Evolutionary conservation across 2,329 filamentous ascomycete species (phyloP).

Genomic region (Fusarium incarnatum): DNA sequence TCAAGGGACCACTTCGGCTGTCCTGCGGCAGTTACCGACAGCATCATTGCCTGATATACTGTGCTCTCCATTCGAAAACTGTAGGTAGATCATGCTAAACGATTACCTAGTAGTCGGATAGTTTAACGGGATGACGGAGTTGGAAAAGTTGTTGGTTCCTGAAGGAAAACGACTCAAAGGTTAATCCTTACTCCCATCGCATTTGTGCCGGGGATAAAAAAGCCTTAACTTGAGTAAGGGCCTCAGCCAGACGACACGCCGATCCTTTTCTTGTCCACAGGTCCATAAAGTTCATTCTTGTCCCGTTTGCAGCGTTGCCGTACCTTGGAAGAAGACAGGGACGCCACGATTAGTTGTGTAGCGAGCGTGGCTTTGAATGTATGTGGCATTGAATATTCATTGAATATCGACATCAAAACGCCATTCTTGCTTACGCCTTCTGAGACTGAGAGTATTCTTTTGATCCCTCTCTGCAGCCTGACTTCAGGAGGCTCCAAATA

Average conservation of each 20-base stretch:
- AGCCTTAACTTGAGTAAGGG: neutral
- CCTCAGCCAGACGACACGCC: neutral
- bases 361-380: neutral
- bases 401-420: neutral
- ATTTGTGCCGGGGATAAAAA: neutral
- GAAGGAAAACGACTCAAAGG: slow-evolving; percentile 9
- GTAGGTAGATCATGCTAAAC: neutral
- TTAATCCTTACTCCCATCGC: slow-evolving; percentile 4
- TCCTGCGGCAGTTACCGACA: neutral
- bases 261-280: neutral
- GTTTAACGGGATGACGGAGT: slow-evolving; percentile 9
- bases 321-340: neutral
- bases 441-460: neutral
- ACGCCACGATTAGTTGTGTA: neutral
- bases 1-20: neutral
- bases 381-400: neutral
- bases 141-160: slow-evolving; percentile 7
- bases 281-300: neutral
- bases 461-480: neutral
- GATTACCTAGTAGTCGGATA: neutral
- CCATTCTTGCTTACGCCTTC: neutral
- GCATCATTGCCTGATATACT: neutral
- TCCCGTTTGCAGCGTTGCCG: neutral
- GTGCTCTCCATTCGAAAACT: neutral
- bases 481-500: neutral